Conservation (phyloP, 2,329 filamentous ascomycete genomes). For the Xylaria hypoxylon region DNA sequence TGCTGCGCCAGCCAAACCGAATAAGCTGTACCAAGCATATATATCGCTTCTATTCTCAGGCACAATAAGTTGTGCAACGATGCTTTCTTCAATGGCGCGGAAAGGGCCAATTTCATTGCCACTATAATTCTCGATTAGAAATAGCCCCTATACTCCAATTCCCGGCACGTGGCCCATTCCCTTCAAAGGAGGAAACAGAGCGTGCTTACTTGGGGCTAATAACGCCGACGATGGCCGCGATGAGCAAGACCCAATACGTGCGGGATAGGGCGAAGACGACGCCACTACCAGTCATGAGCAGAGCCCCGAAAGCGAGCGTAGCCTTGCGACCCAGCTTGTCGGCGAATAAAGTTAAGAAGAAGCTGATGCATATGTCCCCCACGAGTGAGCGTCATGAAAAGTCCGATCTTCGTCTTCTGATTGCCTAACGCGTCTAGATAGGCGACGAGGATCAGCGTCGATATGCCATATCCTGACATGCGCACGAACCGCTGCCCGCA, state of each 20-base stretch:
- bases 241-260: slow-evolving; percentile 69
- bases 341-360: slow-evolving; percentile 68
- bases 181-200: neutral
- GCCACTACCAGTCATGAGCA: slow-evolving; percentile 67
- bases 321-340: slow-evolving; percentile 67
- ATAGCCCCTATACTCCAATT: neutral
- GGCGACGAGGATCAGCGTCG: slow-evolving; percentile 67
- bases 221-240: slow-evolving; percentile 69
- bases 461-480: slow-evolving; percentile 71
- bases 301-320: slow-evolving; percentile 65
- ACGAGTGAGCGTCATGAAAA: slow-evolving; percentile 74
- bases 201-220: slow-evolving; percentile 64
- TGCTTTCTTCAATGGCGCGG: slow-evolving; percentile 70
- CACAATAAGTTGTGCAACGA: slow-evolving; percentile 66
- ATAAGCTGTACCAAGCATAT: slow-evolving; percentile 71
- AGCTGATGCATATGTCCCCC: slow-evolving; percentile 70
- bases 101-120: slow-evolving; percentile 75
- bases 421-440: slow-evolving; percentile 64
- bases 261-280: slow-evolving; percentile 63
- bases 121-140: slow-evolving; percentile 50
- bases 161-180: neutral
- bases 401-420: slow-evolving; percentile 64
- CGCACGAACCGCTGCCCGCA: slow-evolving; percentile 70
- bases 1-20: slow-evolving; percentile 70
- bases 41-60: slow-evolving; percentile 63